phyloP scores from a whole-genome alignment of 2,329 filamentous ascomycete species.

The Neonectria coccinea region DNA sequence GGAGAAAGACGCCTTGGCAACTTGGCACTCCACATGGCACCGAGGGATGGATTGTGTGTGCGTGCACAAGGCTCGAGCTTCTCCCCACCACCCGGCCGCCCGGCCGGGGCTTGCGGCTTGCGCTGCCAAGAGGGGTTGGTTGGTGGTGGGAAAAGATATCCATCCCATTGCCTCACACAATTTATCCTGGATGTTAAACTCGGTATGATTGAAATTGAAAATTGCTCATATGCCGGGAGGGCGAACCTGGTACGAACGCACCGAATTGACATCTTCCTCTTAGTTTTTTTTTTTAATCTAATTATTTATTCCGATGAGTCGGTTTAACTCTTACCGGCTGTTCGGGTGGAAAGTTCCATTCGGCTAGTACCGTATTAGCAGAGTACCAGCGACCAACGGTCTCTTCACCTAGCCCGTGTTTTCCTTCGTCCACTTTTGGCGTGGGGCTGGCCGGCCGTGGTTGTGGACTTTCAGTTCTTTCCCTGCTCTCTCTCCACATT shows the following conservation, averaged over 20 bases:
- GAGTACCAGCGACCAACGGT: slow-evolving; percentile 1
- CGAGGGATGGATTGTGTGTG: neutral
- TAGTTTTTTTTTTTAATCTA: neutral
- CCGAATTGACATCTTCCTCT: too few species aligned
- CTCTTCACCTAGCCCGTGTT: slow-evolving; percentile 10
- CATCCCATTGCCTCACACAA: neutral
- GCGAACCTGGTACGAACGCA: too few species aligned
- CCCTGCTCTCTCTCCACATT: slow-evolving; percentile 35
- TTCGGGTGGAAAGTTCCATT: slow-evolving; percentile 1
- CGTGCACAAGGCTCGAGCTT: slow-evolving; percentile 13
- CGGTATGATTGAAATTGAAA: neutral
- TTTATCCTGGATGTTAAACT: neutral
- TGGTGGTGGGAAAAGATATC: neutral
- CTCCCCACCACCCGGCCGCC: slow-evolving; percentile 23
- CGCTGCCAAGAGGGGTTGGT: slow-evolving; percentile 5
- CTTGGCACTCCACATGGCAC: slow-evolving; percentile 26
- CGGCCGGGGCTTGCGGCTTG: slow-evolving; percentile 18
- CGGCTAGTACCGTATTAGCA: neutral
- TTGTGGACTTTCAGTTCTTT: slow-evolving; percentile 7
- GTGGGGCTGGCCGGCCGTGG: slow-evolving; percentile 20
- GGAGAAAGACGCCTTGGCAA: neutral
- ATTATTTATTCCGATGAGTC: neutral
- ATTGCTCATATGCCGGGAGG: neutral
- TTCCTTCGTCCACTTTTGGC: slow-evolving; percentile 12
- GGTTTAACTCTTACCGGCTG: neutral